A percentile compares a stretch with the other conserved stretches of the same genome.
These are phyloP conservation scores for Halophytophthora batemanensis DNA, from an alignment of 352 stramenopile species.

Conservation along the genomic window DNA sequence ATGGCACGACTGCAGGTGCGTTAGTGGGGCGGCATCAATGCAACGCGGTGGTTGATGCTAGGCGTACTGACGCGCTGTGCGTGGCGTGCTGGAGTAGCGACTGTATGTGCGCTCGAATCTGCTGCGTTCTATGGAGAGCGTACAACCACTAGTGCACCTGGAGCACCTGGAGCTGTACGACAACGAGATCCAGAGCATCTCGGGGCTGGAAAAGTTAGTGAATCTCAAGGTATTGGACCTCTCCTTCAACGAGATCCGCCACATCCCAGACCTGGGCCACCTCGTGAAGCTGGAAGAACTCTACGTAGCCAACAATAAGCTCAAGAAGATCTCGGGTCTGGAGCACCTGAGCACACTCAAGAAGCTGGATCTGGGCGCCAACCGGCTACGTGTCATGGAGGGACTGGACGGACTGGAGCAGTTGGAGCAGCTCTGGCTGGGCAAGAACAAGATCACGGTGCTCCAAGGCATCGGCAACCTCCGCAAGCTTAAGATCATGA, in stretches of 20 bases:
- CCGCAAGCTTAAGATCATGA: slow-evolving; percentile 86
- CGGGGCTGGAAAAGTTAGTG: slow-evolving; percentile 50
- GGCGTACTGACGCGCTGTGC: no score
- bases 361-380: slow-evolving; percentile 97
- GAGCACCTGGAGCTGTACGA: slow-evolving; percentile 97
- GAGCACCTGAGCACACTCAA: slow-evolving; percentile 76
- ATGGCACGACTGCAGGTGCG: slow-evolving; percentile 46
- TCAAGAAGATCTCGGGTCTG: slow-evolving; percentile 94
- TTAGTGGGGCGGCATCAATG: background rate
- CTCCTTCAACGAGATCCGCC: slow-evolving; percentile 96
- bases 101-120: slow-evolving; percentile 83
- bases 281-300: slow-evolving; percentile 88
- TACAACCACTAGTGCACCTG: slow-evolving; percentile 64
- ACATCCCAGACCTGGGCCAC: slow-evolving; percentile 78
- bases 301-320: slow-evolving; percentile 98
- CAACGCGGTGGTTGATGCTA: background rate
- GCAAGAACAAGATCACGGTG: slow-evolving; percentile 97
- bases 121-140: slow-evolving; percentile 73
- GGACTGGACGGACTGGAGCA: slow-evolving; percentile 86
- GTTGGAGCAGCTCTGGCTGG: slow-evolving; percentile 96
- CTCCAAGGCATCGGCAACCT: slow-evolving; percentile 88
- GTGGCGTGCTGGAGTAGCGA: slow-evolving; percentile 13
- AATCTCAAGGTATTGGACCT: slow-evolving; percentile 91
- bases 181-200: slow-evolving; percentile 93
- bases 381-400: slow-evolving; percentile 92